phyloP scores from a whole-genome alignment of 192 early-diverging fungal species.

The Coemansia sp. region DNA sequence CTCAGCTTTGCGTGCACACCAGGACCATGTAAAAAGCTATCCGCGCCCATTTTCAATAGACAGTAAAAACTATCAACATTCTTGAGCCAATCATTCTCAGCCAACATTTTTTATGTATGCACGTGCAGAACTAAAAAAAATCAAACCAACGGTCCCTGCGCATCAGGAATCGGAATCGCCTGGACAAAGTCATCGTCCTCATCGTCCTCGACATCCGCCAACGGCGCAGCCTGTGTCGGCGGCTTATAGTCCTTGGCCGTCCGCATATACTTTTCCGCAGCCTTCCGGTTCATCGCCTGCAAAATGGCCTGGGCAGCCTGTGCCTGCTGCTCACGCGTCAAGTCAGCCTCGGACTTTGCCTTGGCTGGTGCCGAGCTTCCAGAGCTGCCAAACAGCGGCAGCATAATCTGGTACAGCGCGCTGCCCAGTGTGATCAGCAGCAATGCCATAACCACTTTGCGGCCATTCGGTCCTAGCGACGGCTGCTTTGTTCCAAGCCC shows the following conservation, averaged over 20 bases:
- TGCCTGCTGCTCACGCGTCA: conserved; percentile 50
- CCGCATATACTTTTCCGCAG: conserved; percentile 23
- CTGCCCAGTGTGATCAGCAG: conserved; percentile 44
- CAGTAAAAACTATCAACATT: not conserved
- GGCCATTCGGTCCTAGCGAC: conserved; percentile 14
- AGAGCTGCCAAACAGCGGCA: conserved; percentile 28
- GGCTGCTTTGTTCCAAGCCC: conserved; percentile 20
- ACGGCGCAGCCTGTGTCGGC: not conserved
- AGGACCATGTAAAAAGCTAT: not conserved
- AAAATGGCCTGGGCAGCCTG: conserved; percentile 38
- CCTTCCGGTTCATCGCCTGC: conserved; percentile 32
- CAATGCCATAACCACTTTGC: conserved; percentile 20
- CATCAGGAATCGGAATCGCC: conserved; percentile 10
- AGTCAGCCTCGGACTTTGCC: conserved; percentile 9
- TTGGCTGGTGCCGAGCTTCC: not conserved
- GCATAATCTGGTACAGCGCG: conserved; percentile 41
- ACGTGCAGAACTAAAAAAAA: not conserved
- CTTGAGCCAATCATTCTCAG: conserved; percentile 17
- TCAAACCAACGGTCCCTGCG: conserved; percentile 10
- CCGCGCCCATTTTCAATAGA: not conserved
- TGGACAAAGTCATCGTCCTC: conserved; percentile 13
- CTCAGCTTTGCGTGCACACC: not conserved
- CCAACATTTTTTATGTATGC: conserved; percentile 4
- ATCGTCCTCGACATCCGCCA: not conserved
- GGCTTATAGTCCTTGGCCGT: conserved; percentile 42